Base-by-base conservation (phyloP, 192 early-diverging fungal species). In the Coemansia sp. region DNA sequence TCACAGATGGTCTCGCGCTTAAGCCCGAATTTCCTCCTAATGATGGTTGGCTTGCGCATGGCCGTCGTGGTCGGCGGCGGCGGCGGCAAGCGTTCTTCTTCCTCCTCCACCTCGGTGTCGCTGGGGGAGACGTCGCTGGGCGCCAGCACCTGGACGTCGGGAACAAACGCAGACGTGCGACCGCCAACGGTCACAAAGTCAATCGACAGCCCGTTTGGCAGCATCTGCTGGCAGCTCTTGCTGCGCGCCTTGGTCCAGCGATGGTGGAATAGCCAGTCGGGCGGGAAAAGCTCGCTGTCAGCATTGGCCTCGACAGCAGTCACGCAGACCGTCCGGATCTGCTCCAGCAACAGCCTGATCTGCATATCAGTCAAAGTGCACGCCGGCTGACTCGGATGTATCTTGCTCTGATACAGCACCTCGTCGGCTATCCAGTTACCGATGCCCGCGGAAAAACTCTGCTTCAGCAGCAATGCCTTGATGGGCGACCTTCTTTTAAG, bases 361-460 rank as follows among this genome's bases (percentile, higher is more conserved):
- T 90, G 86, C 13, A 52, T 55, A 19, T 72, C 72, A 0, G 54
- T 71, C 30, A 93, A 68, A 6, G 82, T 65, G 13, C 81, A 59
- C 0, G 85, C 63, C 23, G 68, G 61, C 59, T 88, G 83, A 14
- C 58, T 68, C 13, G 93, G 93, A 61, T 94, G 92, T 6, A 94
- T 69, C 25, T 65, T 47, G 32, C 89, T 84, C 47, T 88, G 88
- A 64, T 84, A 94, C 7, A 95, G 80, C 0, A 91, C 76, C 72
- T 92, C 91, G 68, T 94, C 92, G 0, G 91, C 91, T 13, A 94
- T 77, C 91, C 91, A 94, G 71, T 93, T 94, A 0, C 91, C 92
- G 3, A 94, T 83, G 4, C 93, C 93, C 0, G 91, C 89, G 0
- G 82, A 85, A 59, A 95, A 90, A 7, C 67, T 42, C 52, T 94